Evolutionary conservation across 805 yeast genomes (phyloP).

Genomic region (Spathaspora gorwiae): DNA sequence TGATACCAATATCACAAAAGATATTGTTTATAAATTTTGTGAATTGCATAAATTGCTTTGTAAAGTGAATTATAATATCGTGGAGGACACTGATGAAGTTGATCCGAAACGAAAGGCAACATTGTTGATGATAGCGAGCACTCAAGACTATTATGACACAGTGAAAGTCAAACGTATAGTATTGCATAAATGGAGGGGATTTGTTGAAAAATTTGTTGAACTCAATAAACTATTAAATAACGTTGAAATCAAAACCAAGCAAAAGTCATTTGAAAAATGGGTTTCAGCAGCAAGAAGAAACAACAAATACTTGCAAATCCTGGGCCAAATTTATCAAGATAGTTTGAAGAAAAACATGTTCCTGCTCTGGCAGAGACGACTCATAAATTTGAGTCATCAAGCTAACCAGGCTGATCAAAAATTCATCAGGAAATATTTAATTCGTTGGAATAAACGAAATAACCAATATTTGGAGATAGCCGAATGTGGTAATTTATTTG

Average conservation of each 20-base stretch:
- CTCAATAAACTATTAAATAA: constrained; percentile 5
- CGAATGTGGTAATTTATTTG: background rate
- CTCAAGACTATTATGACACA: constrained; percentile 11
- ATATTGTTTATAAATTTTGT: constrained; percentile 18
- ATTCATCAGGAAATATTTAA: background rate
- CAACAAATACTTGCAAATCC: background rate
- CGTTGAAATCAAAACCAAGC: background rate
- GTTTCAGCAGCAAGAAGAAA: background rate
- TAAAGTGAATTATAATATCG: constrained; percentile 2
- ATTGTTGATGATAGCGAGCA: constrained; percentile 27
- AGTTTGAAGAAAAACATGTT: background rate
- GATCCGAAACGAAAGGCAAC: constrained; percentile 10
- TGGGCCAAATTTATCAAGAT: background rate
- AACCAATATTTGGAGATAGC: too few relatives aligned
- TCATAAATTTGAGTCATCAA: too few relatives aligned
- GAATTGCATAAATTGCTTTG: constrained; percentile 19
- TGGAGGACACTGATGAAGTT: background rate
- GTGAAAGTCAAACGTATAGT: background rate
- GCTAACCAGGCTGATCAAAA: background rate
- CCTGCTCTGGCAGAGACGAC: too few relatives aligned
- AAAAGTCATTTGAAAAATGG: background rate
- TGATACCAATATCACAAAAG: constrained; percentile 12
- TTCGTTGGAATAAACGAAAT: background rate
- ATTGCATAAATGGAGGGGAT: constrained; percentile 20
- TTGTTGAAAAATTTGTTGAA: constrained; percentile 9